phyloP scores from a whole-genome alignment of 306 rosid genomes.

The Vigna mungo region DNA sequence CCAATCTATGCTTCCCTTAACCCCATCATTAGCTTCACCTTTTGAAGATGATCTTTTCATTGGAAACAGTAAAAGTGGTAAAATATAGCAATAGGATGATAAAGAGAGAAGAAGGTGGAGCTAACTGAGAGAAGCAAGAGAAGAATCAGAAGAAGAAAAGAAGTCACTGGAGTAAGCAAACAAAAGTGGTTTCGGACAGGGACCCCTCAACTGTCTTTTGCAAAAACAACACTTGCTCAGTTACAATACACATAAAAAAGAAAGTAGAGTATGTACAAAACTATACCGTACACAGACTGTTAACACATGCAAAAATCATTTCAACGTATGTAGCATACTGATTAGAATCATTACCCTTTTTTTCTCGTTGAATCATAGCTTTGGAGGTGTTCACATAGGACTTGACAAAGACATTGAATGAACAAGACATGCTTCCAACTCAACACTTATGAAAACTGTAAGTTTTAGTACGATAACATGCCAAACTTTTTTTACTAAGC shows the following conservation, averaged over 20 bases:
- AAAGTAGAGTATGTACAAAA: conserved; percentile 35
- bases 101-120: conserved; percentile 45
- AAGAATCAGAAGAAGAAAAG: conserved; percentile 37
- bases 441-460: not conserved
- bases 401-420: not conserved
- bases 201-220: conserved; percentile 53
- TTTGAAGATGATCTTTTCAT: conserved; percentile 61
- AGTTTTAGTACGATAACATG: not conserved
- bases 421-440: not conserved
- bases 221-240: conserved; percentile 57
- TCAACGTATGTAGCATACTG: not conserved
- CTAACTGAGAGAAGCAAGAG: conserved; percentile 43
- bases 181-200: conserved; percentile 52
- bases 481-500: not conserved
- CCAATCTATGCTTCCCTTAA: conserved; percentile 62
- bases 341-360: not conserved
- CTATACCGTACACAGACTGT: not conserved
- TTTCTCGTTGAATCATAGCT: conserved; percentile 1
- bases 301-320: conserved; percentile 22
- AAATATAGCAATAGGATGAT: conserved; percentile 35
- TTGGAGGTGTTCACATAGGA: not conserved
- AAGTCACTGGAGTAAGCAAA: conserved; percentile 57
- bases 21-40: conserved; percentile 39
- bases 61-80: conserved; percentile 47
- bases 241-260: conserved; percentile 39